A percentile compares a stretch with the other conserved stretches of the same genome.
phyloP scores from a whole-genome alignment of 2,329 filamentous ascomycete genomes.

The Scedosporium apiospermum region DNA sequence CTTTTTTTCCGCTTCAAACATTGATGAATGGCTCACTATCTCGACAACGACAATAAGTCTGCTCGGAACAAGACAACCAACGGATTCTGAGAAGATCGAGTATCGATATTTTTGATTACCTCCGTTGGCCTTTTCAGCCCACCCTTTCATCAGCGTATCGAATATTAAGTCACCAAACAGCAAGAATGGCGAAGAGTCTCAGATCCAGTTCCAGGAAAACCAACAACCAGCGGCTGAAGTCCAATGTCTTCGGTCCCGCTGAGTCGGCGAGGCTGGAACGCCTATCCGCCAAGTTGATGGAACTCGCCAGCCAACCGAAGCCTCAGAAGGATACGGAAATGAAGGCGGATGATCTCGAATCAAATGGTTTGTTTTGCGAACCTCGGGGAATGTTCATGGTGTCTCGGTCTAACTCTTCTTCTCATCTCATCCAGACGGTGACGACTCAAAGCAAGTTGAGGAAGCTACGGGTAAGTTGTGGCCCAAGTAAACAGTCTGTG shows the following conservation, averaged over 20 bases:
- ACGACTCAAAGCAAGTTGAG: not conserved
- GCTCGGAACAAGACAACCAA: no score
- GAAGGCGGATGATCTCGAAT: conserved; percentile 33
- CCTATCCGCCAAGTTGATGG: conserved; percentile 76
- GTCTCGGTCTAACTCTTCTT: not conserved
- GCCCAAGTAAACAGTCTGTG: no score
- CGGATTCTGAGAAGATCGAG: no score
- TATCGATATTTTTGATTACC: no score
- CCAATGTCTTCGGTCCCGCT: conserved; percentile 73
- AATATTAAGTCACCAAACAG: not conserved
- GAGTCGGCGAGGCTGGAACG: conserved; percentile 72
- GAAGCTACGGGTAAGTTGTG: not conserved
- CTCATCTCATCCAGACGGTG: not conserved
- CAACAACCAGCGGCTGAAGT: conserved; percentile 74
- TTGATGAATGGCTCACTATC: no score
- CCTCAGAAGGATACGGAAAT: conserved; percentile 43
- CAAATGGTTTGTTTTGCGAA: conserved; percentile 2
- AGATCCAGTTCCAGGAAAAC: conserved; percentile 71
- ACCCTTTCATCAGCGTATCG: no score
- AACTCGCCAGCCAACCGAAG: conserved; percentile 68
- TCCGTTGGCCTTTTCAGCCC: no score
- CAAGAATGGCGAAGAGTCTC: conserved; percentile 76
- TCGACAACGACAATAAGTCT: no score
- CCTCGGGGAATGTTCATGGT: not conserved
- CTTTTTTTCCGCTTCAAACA: no score